These are phyloP conservation scores for Corylus avellana DNA, from an alignment of 306 rosid species.

Conservation along the genomic window DNA sequence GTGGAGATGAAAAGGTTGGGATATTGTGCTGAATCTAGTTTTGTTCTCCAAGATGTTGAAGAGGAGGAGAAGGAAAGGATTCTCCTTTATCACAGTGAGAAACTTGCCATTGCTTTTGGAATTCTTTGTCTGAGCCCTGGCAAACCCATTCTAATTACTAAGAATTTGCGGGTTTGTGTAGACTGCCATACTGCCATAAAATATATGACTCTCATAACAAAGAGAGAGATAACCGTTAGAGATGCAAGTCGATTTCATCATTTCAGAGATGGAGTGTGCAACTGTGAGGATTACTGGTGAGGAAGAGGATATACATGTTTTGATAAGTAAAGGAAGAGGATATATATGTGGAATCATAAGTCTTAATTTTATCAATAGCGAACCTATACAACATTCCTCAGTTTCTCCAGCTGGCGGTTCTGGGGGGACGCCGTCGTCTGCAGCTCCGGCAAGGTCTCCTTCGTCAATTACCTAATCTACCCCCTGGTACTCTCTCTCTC, in stretches of 20 bases:
- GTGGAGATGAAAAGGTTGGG: slow-evolving; percentile 28
- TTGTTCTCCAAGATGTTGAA: slow-evolving; percentile 32
- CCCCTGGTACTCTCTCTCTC: slow-evolving; percentile 54
- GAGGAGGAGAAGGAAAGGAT: slow-evolving; percentile 36
- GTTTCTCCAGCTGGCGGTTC: slow-evolving; percentile 84
- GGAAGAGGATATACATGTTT: not conserved
- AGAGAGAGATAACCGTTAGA: slow-evolving; percentile 30
- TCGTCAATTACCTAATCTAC: slow-evolving; percentile 66
- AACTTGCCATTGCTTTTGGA: slow-evolving; percentile 27
- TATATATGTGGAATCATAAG: not conserved
- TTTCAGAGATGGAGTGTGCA: slow-evolving; percentile 31
- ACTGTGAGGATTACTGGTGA: slow-evolving; percentile 33
- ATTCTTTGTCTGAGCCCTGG: slow-evolving; percentile 15
- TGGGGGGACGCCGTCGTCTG: slow-evolving; percentile 98
- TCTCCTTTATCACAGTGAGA: slow-evolving; percentile 31
- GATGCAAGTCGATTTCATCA: slow-evolving; percentile 31
- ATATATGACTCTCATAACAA: slow-evolving; percentile 25
- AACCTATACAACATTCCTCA: not conserved
- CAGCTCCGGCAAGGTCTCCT: slow-evolving; percentile 75
- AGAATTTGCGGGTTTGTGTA: slow-evolving; percentile 32
- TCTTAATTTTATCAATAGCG: not conserved
- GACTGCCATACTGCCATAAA: slow-evolving; percentile 36
- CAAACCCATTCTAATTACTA: slow-evolving; percentile 23
- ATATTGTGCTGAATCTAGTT: slow-evolving; percentile 26
- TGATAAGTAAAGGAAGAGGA: slow-evolving; percentile 9